Base-by-base conservation (phyloP, 2,329 filamentous ascomycete species). In the Rugonectria rugulosa region DNA sequence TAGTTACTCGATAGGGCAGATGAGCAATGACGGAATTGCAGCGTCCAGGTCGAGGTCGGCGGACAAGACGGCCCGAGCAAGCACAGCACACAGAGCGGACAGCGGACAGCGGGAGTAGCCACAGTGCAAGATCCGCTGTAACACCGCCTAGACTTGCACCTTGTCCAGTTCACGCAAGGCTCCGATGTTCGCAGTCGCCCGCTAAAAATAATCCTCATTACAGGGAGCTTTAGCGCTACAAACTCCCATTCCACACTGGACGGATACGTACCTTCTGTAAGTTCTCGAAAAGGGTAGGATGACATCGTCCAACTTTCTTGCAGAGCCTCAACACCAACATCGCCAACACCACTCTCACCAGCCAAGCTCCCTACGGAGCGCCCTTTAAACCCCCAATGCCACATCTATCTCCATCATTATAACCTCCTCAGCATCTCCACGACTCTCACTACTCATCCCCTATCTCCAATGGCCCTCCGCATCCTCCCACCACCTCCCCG, bases 11-110 rank as follows among this genome's bases (percentile, higher is more conserved):
- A n/a, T n/a, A n/a, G n/a, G n/a, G n/a, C n/a, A n/a, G 14, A 31
- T 43, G 47, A 49, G 38, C 49, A 46, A 67, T 68, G 65, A 68
- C 65, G 65, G 65, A 68, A 67, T 56, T n/a, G 37, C 60, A 59
- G 54, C 50, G 55, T 53, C 57, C 55, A 64, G 45, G 40, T n/a
- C n/a, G n/a, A n/a, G 52, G 46, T 67, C 65, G 65, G 65, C 54
- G 53, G 46, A 41, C 53, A 64, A 62, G 65, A 68, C 65, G 65
- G 65, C 62, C 65, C 65, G 65, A 65, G 54, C 45, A 41, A 38
- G 40, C 34, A n/a, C n/a, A n/a, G n/a, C n/a, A n/a, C n/a, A n/a
- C n/a, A n/a, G n/a, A n/a, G n/a, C n/a, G n/a, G n/a, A n/a, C n/a
- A n/a, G n/a, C n/a, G n/a, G 45, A 38, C 34, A 53, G 36, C 15